Evolutionary conservation across 305 asterid species (phyloP).

Genomic region (Rubia occidens): DNA sequence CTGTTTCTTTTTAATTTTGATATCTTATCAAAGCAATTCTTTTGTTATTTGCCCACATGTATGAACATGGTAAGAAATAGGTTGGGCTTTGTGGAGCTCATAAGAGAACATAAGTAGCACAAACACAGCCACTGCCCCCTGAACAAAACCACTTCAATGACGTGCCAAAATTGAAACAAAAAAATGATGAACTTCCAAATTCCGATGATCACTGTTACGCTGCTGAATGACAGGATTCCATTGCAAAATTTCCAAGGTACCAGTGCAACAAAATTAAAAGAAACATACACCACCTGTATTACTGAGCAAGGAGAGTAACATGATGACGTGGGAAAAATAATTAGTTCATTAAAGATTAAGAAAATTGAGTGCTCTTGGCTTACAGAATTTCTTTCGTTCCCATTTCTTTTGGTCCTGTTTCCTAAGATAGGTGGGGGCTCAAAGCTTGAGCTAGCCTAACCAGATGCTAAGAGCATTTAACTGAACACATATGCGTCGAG

Average conservation of each 20-base stretch:
- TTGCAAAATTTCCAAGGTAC: too few relatives aligned
- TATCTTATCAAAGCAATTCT: not conserved
- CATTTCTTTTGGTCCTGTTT: slow-evolving; percentile 14
- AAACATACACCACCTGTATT: not conserved
- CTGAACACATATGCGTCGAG: slow-evolving; percentile 10
- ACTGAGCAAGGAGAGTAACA: slow-evolving; percentile 14
- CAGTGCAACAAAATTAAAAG: too few relatives aligned
- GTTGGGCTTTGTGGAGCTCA: not conserved
- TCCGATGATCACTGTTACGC: too few relatives aligned
- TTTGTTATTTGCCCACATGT: not conserved
- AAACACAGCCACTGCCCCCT: too few relatives aligned
- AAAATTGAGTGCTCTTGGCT: slow-evolving; percentile 31
- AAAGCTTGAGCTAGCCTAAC: slow-evolving; percentile 20
- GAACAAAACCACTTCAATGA: too few relatives aligned
- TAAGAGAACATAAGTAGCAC: too few relatives aligned
- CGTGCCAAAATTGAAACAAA: too few relatives aligned
- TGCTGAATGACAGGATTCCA: too few relatives aligned
- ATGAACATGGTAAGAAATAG: not conserved
- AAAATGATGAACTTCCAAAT: too few relatives aligned
- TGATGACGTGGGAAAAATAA: slow-evolving; percentile 8
- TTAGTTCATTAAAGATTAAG: slow-evolving; percentile 21
- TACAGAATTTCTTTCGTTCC: slow-evolving; percentile 29
- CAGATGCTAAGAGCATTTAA: slow-evolving; percentile 10
- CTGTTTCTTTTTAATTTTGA: not conserved
- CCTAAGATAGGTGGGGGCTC: slow-evolving; percentile 23